Conservation (phyloP, 2,329 filamentous ascomycete species). For the Trichoderma citrinoviride region DNA sequence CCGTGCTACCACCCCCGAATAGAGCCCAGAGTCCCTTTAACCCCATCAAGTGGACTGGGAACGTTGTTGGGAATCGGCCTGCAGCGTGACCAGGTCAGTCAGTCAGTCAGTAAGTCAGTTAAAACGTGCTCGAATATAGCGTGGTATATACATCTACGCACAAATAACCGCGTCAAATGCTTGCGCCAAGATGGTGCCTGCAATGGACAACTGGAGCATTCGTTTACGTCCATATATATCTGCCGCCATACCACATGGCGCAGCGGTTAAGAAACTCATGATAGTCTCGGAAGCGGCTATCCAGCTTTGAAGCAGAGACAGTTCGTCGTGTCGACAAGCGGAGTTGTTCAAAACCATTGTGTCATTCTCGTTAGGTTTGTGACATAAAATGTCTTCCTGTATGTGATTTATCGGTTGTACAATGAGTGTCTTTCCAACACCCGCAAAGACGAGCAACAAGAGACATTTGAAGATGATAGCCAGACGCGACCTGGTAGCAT, state of each 20-base stretch:
- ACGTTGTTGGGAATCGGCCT: constrained; percentile 7
- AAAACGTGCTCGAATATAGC: background rate
- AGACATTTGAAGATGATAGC: constrained; percentile 8
- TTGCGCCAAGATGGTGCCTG: constrained; percentile 4
- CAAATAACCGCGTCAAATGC: constrained; percentile 9
- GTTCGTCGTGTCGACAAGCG: background rate
- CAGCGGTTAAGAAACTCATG: constrained; percentile 1
- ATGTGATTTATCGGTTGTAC: background rate
- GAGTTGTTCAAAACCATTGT: background rate
- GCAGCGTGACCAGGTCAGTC: background rate
- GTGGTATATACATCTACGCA: background rate
- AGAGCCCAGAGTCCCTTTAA: constrained; percentile 8
- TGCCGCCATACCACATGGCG: constrained; percentile 7
- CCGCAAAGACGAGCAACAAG: background rate
- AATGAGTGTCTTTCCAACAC: constrained; percentile 12
- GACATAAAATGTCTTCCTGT: constrained; percentile 11
- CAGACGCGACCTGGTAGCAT: background rate
- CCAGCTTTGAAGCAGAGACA: constrained; percentile 4
- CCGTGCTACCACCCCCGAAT: constrained; percentile 8
- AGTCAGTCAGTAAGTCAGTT: background rate
- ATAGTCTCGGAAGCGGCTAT: background rate
- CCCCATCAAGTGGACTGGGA: constrained; percentile 1
- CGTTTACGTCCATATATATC: constrained; percentile 12
- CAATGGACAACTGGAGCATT: constrained; percentile 6
- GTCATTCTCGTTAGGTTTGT: background rate